A percentile compares a stretch with the other conserved stretches of the same genome.
Evolutionary conservation across 129 eudicot genomes (phyloP).

Genomic region (Sambucus nigra): DNA sequence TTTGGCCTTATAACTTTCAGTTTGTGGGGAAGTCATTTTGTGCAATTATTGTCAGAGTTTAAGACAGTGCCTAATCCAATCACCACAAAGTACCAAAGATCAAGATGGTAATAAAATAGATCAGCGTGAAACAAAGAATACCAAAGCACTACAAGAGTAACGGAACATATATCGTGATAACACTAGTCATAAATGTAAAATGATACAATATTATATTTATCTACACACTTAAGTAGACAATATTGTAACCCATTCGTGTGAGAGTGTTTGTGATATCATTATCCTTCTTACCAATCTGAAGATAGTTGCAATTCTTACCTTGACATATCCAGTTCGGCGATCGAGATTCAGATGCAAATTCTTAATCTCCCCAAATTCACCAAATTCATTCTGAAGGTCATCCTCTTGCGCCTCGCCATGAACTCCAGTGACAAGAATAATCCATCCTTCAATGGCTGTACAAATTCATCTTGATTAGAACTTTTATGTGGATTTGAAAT

Average conservation of each 20-base stretch:
- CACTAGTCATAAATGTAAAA: not conserved
- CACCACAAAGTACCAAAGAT: too few species aligned
- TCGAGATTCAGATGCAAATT: conserved; percentile 93
- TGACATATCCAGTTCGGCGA: conserved; percentile 91
- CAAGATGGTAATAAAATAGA: too few species aligned
- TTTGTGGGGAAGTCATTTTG: too few species aligned
- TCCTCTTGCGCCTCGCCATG: conserved; percentile 99
- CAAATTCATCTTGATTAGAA: conserved; percentile 5
- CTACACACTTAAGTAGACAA: not conserved
- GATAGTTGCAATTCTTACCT: conserved; percentile 25
- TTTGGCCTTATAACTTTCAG: too few species aligned
- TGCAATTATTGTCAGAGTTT: too few species aligned
- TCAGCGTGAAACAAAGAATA: too few species aligned
- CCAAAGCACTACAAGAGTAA: too few species aligned
- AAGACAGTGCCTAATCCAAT: too few species aligned
- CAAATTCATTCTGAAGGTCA: conserved; percentile 79
- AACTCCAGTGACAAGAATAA: conserved; percentile 85
- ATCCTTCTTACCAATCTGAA: not conserved
- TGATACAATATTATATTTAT: not conserved
- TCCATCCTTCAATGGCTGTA: conserved; percentile 99
- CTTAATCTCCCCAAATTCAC: conserved; percentile 87
- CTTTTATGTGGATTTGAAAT: not conserved
- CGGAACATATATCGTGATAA: not conserved
- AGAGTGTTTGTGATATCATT: not conserved
- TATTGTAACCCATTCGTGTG: too few species aligned